These are phyloP conservation scores for Glycine latifolia DNA, from an alignment of 306 rosid species.

Conservation along the genomic window DNA sequence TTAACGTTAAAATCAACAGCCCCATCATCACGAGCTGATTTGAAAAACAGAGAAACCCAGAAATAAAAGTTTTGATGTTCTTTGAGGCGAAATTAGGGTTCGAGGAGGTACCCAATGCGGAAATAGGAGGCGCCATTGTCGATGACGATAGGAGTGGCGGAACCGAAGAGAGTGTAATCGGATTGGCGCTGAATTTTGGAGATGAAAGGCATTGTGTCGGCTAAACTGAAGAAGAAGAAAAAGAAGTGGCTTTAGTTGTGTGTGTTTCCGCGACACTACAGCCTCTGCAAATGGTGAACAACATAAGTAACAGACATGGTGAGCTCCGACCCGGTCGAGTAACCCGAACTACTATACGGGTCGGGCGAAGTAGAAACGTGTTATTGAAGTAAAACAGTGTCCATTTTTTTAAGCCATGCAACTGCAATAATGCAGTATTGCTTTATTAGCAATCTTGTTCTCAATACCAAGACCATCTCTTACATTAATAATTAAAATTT, in stretches of 20 bases:
- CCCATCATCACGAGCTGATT: background rate
- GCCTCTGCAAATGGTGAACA: constrained; percentile 39
- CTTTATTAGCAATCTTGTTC: background rate
- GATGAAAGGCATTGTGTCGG: constrained; percentile 51
- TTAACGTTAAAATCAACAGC: constrained; percentile 34
- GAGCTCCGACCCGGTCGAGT: constrained; percentile 42
- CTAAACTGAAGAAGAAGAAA: constrained; percentile 31
- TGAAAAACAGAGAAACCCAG: background rate
- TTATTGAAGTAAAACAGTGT: background rate
- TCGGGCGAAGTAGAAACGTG: constrained; percentile 20
- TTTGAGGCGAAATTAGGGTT: constrained; percentile 61
- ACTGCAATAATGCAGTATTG: background rate
- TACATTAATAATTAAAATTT: background rate
- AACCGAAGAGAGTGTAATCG: constrained; percentile 45
- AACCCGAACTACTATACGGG: background rate
- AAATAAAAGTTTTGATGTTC: background rate
- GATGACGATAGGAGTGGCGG: constrained; percentile 49
- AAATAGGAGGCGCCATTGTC: constrained; percentile 61
- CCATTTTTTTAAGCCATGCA: background rate
- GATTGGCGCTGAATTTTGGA: constrained; percentile 52
- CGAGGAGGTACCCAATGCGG: constrained; percentile 49
- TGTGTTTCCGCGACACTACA: constrained; percentile 38
- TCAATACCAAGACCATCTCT: background rate
- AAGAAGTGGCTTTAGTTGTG: constrained; percentile 13
- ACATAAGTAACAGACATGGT: constrained; percentile 46